Conservation (phyloP, 257 asterid species). For the Catharanthus roseus region DNA sequence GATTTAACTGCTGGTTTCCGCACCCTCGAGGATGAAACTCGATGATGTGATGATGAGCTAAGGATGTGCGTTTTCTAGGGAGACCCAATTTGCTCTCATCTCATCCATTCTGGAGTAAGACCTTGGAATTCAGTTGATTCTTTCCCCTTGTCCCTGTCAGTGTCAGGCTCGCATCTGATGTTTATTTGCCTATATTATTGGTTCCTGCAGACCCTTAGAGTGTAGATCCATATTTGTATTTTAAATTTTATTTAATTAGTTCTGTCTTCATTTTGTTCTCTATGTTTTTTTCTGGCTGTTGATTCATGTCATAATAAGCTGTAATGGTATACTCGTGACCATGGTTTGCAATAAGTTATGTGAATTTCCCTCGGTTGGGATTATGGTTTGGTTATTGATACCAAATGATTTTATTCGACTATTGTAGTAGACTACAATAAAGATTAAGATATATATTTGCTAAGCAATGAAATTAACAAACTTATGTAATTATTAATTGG, state of each 20-base stretch:
- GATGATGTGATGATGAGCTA: constrained; percentile 57
- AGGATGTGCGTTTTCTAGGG: not conserved
- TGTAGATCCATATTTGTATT: constrained; percentile 4
- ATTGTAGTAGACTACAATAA: too few relatives aligned
- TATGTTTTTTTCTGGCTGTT: not conserved
- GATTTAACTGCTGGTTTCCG: constrained; percentile 97
- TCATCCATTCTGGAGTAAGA: not conserved
- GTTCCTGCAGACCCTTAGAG: not conserved
- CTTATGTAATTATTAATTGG: too few relatives aligned
- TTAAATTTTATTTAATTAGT: too few relatives aligned
- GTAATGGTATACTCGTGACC: not conserved
- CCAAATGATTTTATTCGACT: too few relatives aligned
- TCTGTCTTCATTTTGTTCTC: not conserved
- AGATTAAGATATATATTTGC: too few relatives aligned
- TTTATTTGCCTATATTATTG: not conserved
- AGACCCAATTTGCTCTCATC: not conserved
- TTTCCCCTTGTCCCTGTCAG: too few relatives aligned
- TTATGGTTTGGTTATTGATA: too few relatives aligned
- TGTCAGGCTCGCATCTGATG: not conserved
- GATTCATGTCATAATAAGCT: constrained; percentile 12
- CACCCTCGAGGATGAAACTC: constrained; percentile 88
- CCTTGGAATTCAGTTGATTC: not conserved
- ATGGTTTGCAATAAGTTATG: constrained; percentile 4
- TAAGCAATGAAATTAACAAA: too few relatives aligned
- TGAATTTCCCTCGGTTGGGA: too few relatives aligned